phyloP scores from a whole-genome alignment of 208 protist species.

The Trypanosoma caninum region DNA sequence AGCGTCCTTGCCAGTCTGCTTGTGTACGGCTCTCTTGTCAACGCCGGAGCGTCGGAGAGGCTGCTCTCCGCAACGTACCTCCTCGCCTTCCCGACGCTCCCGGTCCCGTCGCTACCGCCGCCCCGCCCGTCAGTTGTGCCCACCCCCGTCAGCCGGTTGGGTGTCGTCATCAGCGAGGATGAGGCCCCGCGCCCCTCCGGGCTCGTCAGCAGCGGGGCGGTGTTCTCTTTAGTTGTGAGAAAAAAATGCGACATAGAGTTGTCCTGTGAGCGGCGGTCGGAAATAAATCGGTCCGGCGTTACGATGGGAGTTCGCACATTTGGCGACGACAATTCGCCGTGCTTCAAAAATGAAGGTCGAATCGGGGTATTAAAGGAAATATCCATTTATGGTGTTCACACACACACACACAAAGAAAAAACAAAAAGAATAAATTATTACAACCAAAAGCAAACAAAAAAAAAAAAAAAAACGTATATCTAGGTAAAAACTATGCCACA shows the following conservation, averaged over 20 bases:
- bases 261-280: slow-evolving; percentile 49
- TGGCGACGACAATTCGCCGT: slow-evolving; percentile 16
- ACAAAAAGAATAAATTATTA: background rate
- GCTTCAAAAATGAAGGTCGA: slow-evolving; percentile 5
- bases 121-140: too few relatives aligned
- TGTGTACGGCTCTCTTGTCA: slow-evolving; percentile 77
- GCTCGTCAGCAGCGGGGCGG: slow-evolving; percentile 42
- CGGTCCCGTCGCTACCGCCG: slow-evolving; percentile 7
- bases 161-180: slow-evolving; percentile 14
- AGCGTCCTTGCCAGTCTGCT: slow-evolving; percentile 67
- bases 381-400: slow-evolving; percentile 5
- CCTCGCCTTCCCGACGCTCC: slow-evolving; percentile 13
- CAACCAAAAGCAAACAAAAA: too few relatives aligned
- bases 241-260: slow-evolving; percentile 67
- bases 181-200: slow-evolving; percentile 26
- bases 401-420: background rate
- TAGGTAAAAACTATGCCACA: too few relatives aligned
- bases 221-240: slow-evolving; percentile 71
- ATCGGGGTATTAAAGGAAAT: slow-evolving; percentile 10
- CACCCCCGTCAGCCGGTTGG: slow-evolving; percentile 1
- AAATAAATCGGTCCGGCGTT: slow-evolving; percentile 70
- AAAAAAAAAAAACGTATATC: too few relatives aligned
- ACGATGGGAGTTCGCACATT: background rate
- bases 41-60: slow-evolving; percentile 3
- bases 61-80: slow-evolving; percentile 15